These are phyloP conservation scores for Laetiporus sulphureus DNA, from an alignment of 1,284 basidiomycete species.

Conservation along the genomic window DNA sequence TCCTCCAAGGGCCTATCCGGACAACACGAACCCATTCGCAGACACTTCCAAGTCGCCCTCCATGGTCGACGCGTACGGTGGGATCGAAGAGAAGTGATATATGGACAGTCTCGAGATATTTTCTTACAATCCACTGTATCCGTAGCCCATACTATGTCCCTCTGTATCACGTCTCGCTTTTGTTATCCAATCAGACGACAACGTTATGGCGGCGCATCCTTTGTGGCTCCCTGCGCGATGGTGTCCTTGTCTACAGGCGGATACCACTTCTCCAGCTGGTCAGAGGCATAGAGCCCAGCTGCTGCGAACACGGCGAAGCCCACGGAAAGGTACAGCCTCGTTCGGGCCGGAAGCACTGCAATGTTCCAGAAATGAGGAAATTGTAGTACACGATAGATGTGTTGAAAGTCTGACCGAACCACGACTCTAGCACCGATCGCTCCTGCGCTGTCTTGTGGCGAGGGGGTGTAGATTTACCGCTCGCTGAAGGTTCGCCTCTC, in stretches of 20 bases:
- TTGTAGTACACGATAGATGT: too few relatives aligned
- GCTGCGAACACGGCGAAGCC: slow-evolving; percentile 45
- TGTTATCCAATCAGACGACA: slow-evolving; percentile 3
- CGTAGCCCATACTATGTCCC: slow-evolving; percentile 5
- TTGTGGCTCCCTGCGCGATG: background rate
- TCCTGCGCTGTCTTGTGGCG: background rate
- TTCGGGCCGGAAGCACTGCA: slow-evolving; percentile 51
- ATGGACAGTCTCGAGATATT: slow-evolving; percentile 1
- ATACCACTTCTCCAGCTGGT: slow-evolving; percentile 44
- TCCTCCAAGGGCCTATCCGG: background rate
- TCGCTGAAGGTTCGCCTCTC: too few relatives aligned
- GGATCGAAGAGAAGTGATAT: slow-evolving; percentile 5
- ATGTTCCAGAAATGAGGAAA: too few relatives aligned
- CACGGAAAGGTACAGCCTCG: slow-evolving; percentile 53
- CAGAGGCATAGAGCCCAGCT: slow-evolving; percentile 46
- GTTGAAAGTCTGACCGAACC: slow-evolving; percentile 1
- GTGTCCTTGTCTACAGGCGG: slow-evolving; percentile 19
- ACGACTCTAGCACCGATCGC: background rate
- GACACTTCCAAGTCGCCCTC: background rate
- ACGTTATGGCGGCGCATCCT: slow-evolving; percentile 5
- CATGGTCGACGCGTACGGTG: slow-evolving; percentile 6
- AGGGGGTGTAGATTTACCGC: too few relatives aligned
- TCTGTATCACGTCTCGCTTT: background rate
- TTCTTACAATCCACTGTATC: slow-evolving; percentile 5
- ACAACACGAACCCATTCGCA: background rate